Conservation (phyloP, 495 filamentous ascomycete species). For the Xylaria scruposa region DNA sequence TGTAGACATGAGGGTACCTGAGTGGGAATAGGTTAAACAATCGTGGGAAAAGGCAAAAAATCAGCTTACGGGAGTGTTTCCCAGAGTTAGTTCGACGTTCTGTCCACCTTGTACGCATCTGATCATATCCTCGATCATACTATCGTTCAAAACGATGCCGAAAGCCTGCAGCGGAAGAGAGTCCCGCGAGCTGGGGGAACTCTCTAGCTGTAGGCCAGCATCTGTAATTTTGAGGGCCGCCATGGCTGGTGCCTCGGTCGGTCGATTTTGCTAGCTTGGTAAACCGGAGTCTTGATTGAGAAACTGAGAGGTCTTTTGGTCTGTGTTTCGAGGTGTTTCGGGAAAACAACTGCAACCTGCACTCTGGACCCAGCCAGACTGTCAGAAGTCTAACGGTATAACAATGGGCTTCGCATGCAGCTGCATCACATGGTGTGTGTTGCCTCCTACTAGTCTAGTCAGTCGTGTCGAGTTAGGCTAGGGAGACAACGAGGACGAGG, state of each 20-base stretch:
- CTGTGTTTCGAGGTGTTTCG: slow-evolving; percentile 27
- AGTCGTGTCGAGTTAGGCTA: slow-evolving; percentile 18
- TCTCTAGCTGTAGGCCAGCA: slow-evolving; percentile 52
- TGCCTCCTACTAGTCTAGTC: slow-evolving; percentile 6
- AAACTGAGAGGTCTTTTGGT: slow-evolving; percentile 19
- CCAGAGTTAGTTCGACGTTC: slow-evolving; percentile 64
- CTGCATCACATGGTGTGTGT: slow-evolving; percentile 42
- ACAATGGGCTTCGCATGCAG: slow-evolving; percentile 44
- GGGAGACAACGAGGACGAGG: neutral
- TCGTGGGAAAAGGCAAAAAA: slow-evolving; percentile 27
- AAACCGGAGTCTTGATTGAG: neutral
- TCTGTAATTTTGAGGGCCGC: slow-evolving; percentile 50
- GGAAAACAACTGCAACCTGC: slow-evolving; percentile 38
- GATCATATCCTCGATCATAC: slow-evolving; percentile 73
- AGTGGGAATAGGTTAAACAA: slow-evolving; percentile 29
- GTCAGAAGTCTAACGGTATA: slow-evolving; percentile 43
- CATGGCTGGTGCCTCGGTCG: slow-evolving; percentile 32
- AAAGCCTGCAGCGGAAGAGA: slow-evolving; percentile 58
- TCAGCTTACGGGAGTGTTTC: slow-evolving; percentile 61
- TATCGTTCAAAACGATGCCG: slow-evolving; percentile 69
- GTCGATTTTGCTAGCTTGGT: slow-evolving; percentile 19
- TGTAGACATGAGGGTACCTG: neutral
- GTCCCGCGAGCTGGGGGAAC: slow-evolving; percentile 43
- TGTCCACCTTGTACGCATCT: slow-evolving; percentile 68
- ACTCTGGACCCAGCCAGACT: slow-evolving; percentile 44